These are phyloP conservation scores for Aspergillus calidoustus DNA, from an alignment of 2,329 filamentous ascomycete genomes.

Conservation along the genomic window DNA sequence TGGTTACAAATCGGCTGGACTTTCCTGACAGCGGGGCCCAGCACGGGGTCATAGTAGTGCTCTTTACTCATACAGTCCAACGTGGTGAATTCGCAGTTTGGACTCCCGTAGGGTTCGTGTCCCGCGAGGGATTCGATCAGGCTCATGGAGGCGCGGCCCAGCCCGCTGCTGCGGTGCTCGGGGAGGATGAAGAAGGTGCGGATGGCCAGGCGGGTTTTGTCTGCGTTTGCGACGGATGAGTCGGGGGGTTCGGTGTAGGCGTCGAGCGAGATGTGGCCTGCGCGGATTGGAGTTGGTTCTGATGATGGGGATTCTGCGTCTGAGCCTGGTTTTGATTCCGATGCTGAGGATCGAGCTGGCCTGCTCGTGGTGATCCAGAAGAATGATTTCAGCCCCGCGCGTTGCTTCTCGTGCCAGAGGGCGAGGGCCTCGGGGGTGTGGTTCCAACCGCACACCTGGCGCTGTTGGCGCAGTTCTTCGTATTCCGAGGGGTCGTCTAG, in stretches of 20 bases:
- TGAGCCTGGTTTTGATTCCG: not conserved
- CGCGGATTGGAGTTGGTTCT: constrained; percentile 13
- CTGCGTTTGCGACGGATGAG: constrained; percentile 18
- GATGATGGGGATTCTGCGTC: no score
- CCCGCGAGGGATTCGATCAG: constrained; percentile 27
- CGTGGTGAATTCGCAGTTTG: constrained; percentile 18
- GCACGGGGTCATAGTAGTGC: constrained; percentile 27
- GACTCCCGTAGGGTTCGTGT: constrained; percentile 26
- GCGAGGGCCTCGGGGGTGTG: constrained; percentile 11
- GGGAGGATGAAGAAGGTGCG: constrained; percentile 33
- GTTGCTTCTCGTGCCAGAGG: constrained; percentile 20
- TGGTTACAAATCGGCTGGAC: constrained; percentile 12
- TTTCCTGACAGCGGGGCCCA: constrained; percentile 20
- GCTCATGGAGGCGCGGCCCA: constrained; percentile 27
- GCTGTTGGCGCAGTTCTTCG: constrained; percentile 22
- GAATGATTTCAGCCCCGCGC: constrained; percentile 20
- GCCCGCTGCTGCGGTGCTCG: constrained; percentile 22
- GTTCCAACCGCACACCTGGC: constrained; percentile 25
- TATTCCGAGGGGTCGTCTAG: constrained; percentile 20
- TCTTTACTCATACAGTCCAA: constrained; percentile 28
- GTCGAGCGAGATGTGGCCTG: constrained; percentile 37
- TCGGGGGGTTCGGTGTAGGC: constrained; percentile 22
- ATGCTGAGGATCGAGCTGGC: not conserved
- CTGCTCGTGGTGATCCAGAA: constrained; percentile 23
- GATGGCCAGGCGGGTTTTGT: constrained; percentile 26